Evolutionary conservation across 1,139 yeast genomes (phyloP).

Genomic region (Yamadazyma taylorii): DNA sequence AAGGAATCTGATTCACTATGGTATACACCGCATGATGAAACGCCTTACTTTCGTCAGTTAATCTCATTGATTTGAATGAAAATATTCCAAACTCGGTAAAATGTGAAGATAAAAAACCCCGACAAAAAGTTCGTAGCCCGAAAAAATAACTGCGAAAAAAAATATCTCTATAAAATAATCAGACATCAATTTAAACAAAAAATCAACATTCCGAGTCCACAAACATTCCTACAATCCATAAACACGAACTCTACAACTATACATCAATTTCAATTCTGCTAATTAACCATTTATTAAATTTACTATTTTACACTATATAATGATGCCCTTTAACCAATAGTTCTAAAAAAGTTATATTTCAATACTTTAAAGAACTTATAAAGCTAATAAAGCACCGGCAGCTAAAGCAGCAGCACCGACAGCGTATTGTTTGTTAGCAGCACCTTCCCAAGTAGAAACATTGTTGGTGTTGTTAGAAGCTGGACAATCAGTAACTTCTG

Average conservation of each 20-base stretch:
- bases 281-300: conserved; percentile 8
- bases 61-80: conserved; percentile 18
- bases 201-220: no score
- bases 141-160: neutral
- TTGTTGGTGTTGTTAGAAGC: conserved; percentile 27
- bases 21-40: conserved; percentile 64
- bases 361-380: conserved; percentile 26
- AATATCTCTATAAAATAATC: no score
- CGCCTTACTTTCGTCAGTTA: conserved; percentile 51
- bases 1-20: conserved; percentile 54
- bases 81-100: neutral
- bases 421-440: conserved; percentile 35
- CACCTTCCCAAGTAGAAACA: conserved; percentile 42
- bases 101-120: no score
- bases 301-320: conserved; percentile 16
- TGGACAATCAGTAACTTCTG: conserved; percentile 44
- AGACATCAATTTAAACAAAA: no score
- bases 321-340: conserved; percentile 2
- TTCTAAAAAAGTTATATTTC: neutral
- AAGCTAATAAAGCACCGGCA: conserved; percentile 55
- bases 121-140: neutral
- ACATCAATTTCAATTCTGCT: no score
- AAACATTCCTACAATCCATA: no score
- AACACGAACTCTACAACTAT: no score
- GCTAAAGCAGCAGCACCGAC: conserved; percentile 52